phyloP scores from a whole-genome alignment of 805 yeast species.

The Dipodascus albidus region DNA sequence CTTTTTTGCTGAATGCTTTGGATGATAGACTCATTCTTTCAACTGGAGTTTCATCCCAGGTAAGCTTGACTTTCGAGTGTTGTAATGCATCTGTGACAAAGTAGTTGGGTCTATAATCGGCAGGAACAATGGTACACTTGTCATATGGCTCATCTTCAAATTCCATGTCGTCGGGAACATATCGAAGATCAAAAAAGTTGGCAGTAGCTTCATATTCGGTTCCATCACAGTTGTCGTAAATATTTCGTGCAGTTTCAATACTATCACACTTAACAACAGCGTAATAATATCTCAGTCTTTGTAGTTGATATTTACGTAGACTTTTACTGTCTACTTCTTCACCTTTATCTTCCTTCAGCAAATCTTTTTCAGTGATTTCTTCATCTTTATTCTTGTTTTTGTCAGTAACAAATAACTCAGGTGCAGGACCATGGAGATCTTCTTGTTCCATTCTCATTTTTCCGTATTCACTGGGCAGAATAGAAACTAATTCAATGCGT shows the following conservation, averaged over 20 bases:
- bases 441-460: conserved; percentile 84
- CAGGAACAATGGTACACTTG: conserved; percentile 57
- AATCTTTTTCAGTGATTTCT: conserved; percentile 54
- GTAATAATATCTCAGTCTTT: conserved; percentile 83
- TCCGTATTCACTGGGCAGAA: conserved; percentile 87
- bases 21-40: conserved; percentile 70
- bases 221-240: conserved; percentile 85
- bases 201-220: conserved; percentile 95
- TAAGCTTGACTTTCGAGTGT: conserved; percentile 88
- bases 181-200: conserved; percentile 83
- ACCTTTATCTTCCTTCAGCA: conserved; percentile 73
- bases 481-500: conserved; percentile 49
- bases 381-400: conserved; percentile 20
- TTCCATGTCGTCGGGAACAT: conserved; percentile 85
- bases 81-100: conserved; percentile 94
- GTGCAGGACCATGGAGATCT: conserved; percentile 87
- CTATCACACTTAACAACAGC: conserved; percentile 82
- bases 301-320: conserved; percentile 82
- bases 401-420: conserved; percentile 54
- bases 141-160: conserved; percentile 70
- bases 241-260: conserved; percentile 54
- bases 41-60: conserved; percentile 98
- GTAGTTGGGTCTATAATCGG: conserved; percentile 63
- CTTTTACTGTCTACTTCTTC: conserved; percentile 79
- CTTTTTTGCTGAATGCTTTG: conserved; percentile 77